These are phyloP conservation scores for Yamadazyma membranifaciens DNA, from an alignment of 1,139 yeast genomes.

Conservation along the genomic window DNA sequence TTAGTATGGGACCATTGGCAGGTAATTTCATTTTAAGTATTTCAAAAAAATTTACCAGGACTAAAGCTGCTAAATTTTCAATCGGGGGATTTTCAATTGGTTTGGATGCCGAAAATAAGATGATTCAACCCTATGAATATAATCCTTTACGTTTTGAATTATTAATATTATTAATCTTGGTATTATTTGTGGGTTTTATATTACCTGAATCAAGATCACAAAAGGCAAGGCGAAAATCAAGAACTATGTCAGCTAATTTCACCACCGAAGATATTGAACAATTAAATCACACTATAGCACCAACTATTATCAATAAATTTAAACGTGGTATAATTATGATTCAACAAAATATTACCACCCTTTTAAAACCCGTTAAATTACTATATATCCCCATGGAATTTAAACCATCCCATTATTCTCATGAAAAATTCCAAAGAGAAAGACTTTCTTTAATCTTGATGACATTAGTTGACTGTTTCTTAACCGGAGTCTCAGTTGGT, in stretches of 20 bases:
- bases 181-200: conserved; percentile 30
- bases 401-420: conserved; percentile 13
- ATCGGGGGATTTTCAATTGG: background rate
- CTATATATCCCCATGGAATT: conserved; percentile 36
- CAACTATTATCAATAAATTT: too few species aligned
- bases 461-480: conserved; percentile 40
- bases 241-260: conserved; percentile 25
- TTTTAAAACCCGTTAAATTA: conserved; percentile 46
- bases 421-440: conserved; percentile 15
- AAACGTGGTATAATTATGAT: background rate
- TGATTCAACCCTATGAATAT: conserved; percentile 23
- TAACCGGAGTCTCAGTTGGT: conserved; percentile 34
- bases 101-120: background rate
- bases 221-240: conserved; percentile 45
- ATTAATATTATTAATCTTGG: conserved; percentile 19
- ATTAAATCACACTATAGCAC: too few species aligned
- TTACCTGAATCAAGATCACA: conserved; percentile 62
- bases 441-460: conserved; percentile 42
- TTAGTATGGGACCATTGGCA: conserved; percentile 62
- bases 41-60: conserved; percentile 13
- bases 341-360: background rate
- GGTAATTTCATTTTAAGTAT: conserved; percentile 40
- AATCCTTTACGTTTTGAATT: conserved; percentile 32
- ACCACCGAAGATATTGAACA: background rate
- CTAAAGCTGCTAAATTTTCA: background rate